Conservation (phyloP, 768 basidiomycete genomes). For the Lentinula lateritia region DNA sequence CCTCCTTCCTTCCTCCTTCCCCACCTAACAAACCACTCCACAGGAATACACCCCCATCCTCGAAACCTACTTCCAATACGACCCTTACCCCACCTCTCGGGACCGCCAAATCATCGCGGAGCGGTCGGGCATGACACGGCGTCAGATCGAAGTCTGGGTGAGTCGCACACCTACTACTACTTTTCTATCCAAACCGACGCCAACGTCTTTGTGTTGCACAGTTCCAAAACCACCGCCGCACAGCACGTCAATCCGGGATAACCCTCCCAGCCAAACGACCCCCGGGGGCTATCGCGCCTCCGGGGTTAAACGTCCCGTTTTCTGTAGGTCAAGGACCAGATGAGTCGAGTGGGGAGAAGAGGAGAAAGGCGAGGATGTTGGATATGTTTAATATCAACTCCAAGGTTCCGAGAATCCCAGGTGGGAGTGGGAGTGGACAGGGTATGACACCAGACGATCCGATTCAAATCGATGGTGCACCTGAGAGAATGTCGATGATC, state of each 20-base stretch:
- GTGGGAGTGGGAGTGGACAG: background rate
- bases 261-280: background rate
- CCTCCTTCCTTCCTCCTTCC: background rate
- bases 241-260: background rate
- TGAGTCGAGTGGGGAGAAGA: background rate
- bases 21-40: background rate
- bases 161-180: too few species aligned
- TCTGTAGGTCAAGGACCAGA: too few species aligned
- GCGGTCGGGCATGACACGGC: constrained; percentile 34
- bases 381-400: background rate
- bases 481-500: too few species aligned
- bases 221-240: constrained; percentile 49
- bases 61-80: constrained; percentile 41
- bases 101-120: constrained; percentile 36
- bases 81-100: constrained; percentile 37
- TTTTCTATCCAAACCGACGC: too few species aligned
- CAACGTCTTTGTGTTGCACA: too few species aligned
- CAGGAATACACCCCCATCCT: constrained; percentile 43
- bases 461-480: background rate
- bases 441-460: background rate
- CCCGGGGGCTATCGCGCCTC: background rate
- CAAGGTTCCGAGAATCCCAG: too few species aligned
- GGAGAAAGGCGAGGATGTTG: background rate
- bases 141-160: constrained; percentile 57
- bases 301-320: background rate